Conservation (phyloP, 257 asterid genomes). For the Ocimum tenuiflorum region DNA sequence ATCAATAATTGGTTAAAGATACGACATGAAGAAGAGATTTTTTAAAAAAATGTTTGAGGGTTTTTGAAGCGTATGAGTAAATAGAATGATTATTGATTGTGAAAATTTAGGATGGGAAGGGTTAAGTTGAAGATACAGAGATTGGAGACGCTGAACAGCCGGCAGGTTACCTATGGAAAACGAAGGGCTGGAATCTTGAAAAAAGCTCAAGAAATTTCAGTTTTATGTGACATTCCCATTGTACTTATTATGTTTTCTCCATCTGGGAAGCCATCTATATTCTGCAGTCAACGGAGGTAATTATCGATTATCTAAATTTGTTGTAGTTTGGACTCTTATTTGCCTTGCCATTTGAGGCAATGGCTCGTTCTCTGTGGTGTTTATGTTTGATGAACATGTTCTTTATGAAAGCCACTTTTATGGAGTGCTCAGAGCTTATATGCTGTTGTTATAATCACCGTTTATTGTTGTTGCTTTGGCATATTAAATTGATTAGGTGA, state of each 20-base stretch:
- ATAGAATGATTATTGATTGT: background rate
- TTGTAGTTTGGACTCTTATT: background rate
- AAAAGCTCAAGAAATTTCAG: conserved; percentile 77
- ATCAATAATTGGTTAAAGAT: background rate
- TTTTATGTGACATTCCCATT: conserved; percentile 70
- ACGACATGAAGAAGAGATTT: background rate
- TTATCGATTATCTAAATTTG: background rate
- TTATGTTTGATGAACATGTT: too few species aligned
- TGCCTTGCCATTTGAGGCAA: background rate
- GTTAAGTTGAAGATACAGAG: conserved; percentile 76
- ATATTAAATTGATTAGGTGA: too few species aligned
- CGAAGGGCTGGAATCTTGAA: conserved; percentile 72
- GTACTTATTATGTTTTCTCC: conserved; percentile 86
- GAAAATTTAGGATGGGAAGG: conserved; percentile 71
- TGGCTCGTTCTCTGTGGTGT: background rate
- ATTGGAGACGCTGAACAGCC: conserved; percentile 63
- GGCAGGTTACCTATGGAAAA: conserved; percentile 77
- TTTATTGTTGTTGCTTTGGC: too few species aligned
- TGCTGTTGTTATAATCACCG: too few species aligned
- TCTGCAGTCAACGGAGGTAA: conserved; percentile 68
- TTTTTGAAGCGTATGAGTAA: background rate
- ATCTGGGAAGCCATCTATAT: conserved; percentile 65
- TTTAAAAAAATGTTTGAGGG: too few species aligned
- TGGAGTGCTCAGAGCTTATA: too few species aligned
- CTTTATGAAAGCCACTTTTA: too few species aligned